Base-by-base conservation (phyloP, 2,329 filamentous ascomycete species). In the Penicillium sp. region DNA sequence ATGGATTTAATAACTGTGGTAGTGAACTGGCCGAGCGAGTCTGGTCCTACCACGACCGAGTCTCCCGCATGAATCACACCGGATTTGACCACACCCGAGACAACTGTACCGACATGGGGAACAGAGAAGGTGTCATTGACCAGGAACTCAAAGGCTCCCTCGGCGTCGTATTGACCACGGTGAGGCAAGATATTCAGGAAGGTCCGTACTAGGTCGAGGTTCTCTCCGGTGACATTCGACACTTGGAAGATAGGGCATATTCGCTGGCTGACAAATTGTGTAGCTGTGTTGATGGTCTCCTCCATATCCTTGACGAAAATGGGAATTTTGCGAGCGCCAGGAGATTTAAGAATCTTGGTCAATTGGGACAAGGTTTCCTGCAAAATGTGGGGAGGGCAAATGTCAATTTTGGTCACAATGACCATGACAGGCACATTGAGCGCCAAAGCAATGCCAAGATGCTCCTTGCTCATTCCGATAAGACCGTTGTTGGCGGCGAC, bases 121-220 rank as follows among this genome's bases (percentile, higher is more conserved):
- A 99, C 94, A 0, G 92, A 97, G 80, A 97, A 99, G 0, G 91
- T 97, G 70, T 99, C 94, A 69, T 97, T 99, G 61, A 99, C 84
- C 56, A 96, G 87, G 64, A 97, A 97, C 70, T 97, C 94, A 61
- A 97, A 95, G 0, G 92, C 87, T 0, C 90, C 91, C 43, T 90
- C 86, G 16, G 87, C 81, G 69, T 97, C 90, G 71, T 97, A 97
- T 57, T 93, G 89, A 46, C 93, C 93, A 64, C 97, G 90, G 63
- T 96, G 92, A 1, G 94, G 94, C 3, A 99, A 81, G 57, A 97
- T 96, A 67, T 97, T 97, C 51, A 99, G 77, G 72, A 99, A 99
- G 0, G 88, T 90, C 51, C 93, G 88, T 5, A 99, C 91, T 4
- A 97, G 81, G 59, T 97, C 90, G 42, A 99, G 81, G 57, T 90